A percentile compares a stretch with the other conserved stretches of the same genome.
Conservation (phyloP, 441 rosid species). For the Adansonia gregorii region DNA sequence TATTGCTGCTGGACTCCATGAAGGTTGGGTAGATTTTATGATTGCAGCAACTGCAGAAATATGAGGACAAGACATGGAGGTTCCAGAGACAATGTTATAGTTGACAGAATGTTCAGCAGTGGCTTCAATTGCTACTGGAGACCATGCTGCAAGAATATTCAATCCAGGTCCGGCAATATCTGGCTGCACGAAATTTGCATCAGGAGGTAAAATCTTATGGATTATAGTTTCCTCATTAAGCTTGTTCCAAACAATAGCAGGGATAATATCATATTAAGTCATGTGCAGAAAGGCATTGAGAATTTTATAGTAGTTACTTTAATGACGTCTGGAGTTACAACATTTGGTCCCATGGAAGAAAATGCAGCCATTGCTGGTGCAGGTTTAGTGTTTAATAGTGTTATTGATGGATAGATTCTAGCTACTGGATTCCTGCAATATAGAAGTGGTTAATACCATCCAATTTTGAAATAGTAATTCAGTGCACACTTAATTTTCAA, state of each 20-base stretch:
- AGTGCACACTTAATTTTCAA: neutral
- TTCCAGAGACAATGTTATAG: slow-evolving; percentile 53
- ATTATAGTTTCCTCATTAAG: slow-evolving; percentile 1
- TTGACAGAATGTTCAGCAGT: slow-evolving; percentile 36
- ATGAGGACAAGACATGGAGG: slow-evolving; percentile 65
- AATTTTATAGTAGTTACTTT: slow-evolving; percentile 34
- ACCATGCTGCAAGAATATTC: slow-evolving; percentile 60
- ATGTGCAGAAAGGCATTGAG: neutral
- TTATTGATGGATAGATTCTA: slow-evolving; percentile 42
- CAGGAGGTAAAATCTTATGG: slow-evolving; percentile 9
- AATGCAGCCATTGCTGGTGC: slow-evolving; percentile 51
- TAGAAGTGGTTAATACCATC: neutral
- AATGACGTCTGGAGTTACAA: slow-evolving; percentile 47
- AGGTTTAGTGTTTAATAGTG: slow-evolving; percentile 41
- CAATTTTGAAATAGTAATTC: neutral
- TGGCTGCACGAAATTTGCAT: slow-evolving; percentile 42
- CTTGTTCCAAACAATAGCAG: neutral
- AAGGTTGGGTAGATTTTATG: slow-evolving; percentile 48
- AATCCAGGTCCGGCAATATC: slow-evolving; percentile 56
- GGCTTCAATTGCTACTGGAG: slow-evolving; percentile 41
- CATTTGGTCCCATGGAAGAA: slow-evolving; percentile 54
- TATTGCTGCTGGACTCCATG: slow-evolving; percentile 60
- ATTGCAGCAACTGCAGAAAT: slow-evolving; percentile 49
- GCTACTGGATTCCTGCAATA: slow-evolving; percentile 43
- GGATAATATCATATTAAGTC: slow-evolving; percentile 6